These are phyloP conservation scores for Eucalyptus cladocalyx DNA, from an alignment of 345 rosid species.

Conservation along the genomic window DNA sequence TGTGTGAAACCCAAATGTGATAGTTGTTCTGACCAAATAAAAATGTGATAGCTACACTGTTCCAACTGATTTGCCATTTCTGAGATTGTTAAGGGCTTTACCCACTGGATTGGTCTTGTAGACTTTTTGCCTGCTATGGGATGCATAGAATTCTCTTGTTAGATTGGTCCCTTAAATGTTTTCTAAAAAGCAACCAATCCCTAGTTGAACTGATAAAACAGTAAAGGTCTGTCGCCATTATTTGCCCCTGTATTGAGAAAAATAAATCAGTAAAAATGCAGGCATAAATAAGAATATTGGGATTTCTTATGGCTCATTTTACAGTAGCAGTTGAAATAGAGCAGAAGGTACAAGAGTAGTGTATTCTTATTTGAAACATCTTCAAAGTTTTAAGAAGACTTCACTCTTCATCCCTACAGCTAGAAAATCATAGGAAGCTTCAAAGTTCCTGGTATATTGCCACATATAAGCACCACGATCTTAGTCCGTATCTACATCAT, in stretches of 20 bases:
- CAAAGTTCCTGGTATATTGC: neutral
- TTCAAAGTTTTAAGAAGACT: neutral
- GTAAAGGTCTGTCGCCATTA: neutral
- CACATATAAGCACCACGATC: neutral
- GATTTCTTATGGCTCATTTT: neutral
- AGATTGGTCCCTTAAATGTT: neutral
- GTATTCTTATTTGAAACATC: neutral
- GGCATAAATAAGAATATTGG: neutral
- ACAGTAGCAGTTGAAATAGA: neutral
- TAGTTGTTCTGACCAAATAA: neutral
- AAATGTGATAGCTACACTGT: neutral
- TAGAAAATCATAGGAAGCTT: neutral
- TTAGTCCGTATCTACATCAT: neutral
- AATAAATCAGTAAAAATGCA: neutral
- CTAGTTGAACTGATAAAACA: too few relatives aligned
- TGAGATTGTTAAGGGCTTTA: neutral
- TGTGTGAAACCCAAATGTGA: neutral
- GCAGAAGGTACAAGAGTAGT: neutral
- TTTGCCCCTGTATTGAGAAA: neutral
- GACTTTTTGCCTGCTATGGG: neutral
- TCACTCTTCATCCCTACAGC: neutral
- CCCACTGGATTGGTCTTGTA: neutral
- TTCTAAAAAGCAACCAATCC: neutral
- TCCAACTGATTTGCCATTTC: neutral
- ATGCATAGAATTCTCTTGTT: neutral